A percentile compares a stretch with the other conserved stretches of the same genome.
Evolutionary conservation across 129 eudicot genomes (phyloP).

Genomic region (Apium graveolens): DNA sequence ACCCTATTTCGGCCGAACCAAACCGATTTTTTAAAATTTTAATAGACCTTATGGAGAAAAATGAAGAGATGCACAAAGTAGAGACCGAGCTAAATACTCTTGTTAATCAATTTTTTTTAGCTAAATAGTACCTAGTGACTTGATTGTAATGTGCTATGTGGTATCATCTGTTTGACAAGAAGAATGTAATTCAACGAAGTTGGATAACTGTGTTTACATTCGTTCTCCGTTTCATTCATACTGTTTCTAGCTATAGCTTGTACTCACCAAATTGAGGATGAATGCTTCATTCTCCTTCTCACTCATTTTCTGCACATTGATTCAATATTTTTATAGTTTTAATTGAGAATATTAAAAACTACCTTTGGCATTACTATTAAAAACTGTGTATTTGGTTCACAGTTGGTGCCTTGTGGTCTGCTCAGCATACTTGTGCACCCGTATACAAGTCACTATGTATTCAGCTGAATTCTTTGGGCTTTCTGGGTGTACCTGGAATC

Average conservation of each 20-base stretch:
- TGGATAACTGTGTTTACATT: not conserved
- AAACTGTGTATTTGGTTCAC: conserved; percentile 11
- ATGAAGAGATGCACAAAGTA: too few species aligned
- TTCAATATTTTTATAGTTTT: too few species aligned
- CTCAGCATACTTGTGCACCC: conserved; percentile 57
- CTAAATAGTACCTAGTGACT: not conserved
- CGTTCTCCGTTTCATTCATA: not conserved
- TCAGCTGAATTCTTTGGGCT: conserved; percentile 56
- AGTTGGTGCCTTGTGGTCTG: conserved; percentile 60
- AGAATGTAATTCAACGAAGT: not conserved
- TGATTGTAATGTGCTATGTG: not conserved
- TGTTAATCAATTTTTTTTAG: not conserved
- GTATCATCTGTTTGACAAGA: not conserved
- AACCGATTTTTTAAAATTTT: too few species aligned
- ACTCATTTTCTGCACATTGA: not conserved
- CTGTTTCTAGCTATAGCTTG: not conserved
- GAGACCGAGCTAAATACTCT: not conserved
- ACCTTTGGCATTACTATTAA: not conserved
- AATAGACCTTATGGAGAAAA: too few species aligned
- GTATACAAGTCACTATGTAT: conserved; percentile 21
- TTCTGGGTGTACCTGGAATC: conserved; percentile 72
- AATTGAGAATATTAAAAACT: too few species aligned
- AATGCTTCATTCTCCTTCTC: not conserved
- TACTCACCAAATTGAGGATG: not conserved
- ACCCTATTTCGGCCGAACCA: too few species aligned